A percentile compares a stretch with the other conserved stretches of the same genome.
These are phyloP conservation scores for Cyberlindnera veronae DNA, from an alignment of 805 yeast genomes.

Conservation along the genomic window DNA sequence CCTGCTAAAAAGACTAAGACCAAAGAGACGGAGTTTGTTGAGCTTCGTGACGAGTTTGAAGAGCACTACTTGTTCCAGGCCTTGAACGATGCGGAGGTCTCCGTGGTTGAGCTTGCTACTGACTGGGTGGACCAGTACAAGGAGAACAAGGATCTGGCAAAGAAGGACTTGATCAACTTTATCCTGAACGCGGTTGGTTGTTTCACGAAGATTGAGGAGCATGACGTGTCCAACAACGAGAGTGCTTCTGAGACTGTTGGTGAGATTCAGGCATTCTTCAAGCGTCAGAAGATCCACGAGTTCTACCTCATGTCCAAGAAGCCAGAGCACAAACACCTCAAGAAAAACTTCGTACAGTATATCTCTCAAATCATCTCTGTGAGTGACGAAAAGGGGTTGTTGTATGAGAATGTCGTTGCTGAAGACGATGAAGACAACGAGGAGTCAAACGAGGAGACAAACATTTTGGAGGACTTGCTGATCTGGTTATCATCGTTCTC, in stretches of 20 bases:
- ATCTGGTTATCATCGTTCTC: conserved; percentile 78
- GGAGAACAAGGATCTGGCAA: conserved; percentile 41
- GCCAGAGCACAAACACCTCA: conserved; percentile 44
- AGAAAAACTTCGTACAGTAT: conserved; percentile 52
- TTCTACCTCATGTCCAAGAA: conserved; percentile 60
- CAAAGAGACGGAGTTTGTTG: conserved; percentile 29
- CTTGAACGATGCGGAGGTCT: conserved; percentile 44
- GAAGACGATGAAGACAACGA: conserved; percentile 31
- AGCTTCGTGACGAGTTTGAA: conserved; percentile 39
- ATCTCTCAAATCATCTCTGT: conserved; percentile 46
- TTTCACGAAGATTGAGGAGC: conserved; percentile 59
- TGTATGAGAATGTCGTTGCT: conserved; percentile 39
- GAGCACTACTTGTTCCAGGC: conserved; percentile 50
- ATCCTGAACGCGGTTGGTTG: conserved; percentile 72
- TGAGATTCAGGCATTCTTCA: conserved; percentile 64
- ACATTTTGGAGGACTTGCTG: conserved; percentile 50
- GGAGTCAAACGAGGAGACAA: conserved; percentile 33
- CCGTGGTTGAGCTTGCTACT: conserved; percentile 50
- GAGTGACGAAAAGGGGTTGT: conserved; percentile 58
- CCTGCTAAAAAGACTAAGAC: conserved; percentile 10
- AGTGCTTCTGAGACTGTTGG: conserved; percentile 70
- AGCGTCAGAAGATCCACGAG: conserved; percentile 60
- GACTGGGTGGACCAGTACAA: conserved; percentile 56
- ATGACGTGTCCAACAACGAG: conserved; percentile 69
- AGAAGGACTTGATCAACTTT: conserved; percentile 64